phyloP scores from a whole-genome alignment of 2,329 filamentous ascomycete genomes.

The Colletotrichum liaoningense region DNA sequence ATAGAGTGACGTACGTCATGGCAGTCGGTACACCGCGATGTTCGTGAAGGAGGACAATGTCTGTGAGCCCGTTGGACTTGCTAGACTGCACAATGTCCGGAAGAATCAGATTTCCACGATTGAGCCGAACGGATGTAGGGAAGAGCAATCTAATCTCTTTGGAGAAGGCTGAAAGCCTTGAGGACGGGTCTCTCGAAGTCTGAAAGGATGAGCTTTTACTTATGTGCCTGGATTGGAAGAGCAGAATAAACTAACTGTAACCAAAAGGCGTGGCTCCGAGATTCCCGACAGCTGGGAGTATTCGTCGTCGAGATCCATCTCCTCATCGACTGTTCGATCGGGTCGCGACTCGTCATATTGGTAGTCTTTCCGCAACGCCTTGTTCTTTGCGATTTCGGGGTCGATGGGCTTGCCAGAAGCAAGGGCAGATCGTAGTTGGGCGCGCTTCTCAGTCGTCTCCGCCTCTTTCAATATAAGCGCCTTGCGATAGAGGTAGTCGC shows the following conservation, averaged over 20 bases:
- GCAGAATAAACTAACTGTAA: background rate
- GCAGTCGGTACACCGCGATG: constrained; percentile 93
- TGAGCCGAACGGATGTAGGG: constrained; percentile 86
- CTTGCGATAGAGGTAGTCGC: constrained; percentile 82
- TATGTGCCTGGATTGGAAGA: no score
- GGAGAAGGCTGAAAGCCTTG: constrained; percentile 86
- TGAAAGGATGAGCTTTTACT: constrained; percentile 45
- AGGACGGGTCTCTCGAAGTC: constrained; percentile 88
- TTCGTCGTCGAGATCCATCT: constrained; percentile 86
- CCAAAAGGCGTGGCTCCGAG: constrained; percentile 71
- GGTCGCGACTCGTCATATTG: constrained; percentile 90
- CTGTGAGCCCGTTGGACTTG: constrained; percentile 81
- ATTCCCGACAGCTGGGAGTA: constrained; percentile 92
- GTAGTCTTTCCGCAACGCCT: constrained; percentile 84
- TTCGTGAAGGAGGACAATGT: constrained; percentile 90
- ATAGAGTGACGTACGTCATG: constrained; percentile 77
- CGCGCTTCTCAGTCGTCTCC: constrained; percentile 91
- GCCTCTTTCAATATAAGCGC: constrained; percentile 90
- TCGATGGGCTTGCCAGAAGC: constrained; percentile 91
- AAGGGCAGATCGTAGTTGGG: constrained; percentile 86
- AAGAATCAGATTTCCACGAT: constrained; percentile 90
- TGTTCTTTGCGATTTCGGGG: constrained; percentile 86
- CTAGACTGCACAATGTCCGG: constrained; percentile 87
- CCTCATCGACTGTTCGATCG: constrained; percentile 74
- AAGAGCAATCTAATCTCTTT: constrained; percentile 88